Evolutionary conservation across 139 green algal genomes (phyloP), one percentile per base, ranked within the genome.

Genomic region (Chlorella sp.): DNA sequence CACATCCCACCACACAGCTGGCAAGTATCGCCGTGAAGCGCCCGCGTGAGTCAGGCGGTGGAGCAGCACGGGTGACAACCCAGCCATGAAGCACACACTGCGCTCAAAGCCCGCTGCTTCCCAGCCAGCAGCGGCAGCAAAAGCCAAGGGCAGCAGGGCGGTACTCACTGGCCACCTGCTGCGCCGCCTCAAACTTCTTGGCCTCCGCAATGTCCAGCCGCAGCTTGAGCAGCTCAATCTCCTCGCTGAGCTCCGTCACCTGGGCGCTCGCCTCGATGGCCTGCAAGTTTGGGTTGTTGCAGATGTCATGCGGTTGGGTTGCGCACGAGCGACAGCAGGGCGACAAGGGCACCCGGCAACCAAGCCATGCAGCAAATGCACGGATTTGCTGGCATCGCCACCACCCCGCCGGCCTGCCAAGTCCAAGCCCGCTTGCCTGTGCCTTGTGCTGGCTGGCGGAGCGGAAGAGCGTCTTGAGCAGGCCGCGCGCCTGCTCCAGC

Each of bases 391-490:
- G n/a, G n/a, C n/a, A n/a, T n/a, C n/a, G n/a, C n/a, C n/a, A n/a
- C n/a, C n/a, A n/a, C n/a, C n/a, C n/a, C n/a, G n/a, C n/a, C n/a
- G n/a, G n/a, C n/a, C n/a, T 2, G 4, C 64, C 28, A 40, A 72
- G 30, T 13, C 64, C 26, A 51, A 46, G 16, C 41, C 3, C 58
- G 68, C 72, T 16, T 28, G 82, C 87, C 84, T 89, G 85, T 6
- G 87, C 87, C 88, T 94, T 96, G 60, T 94, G 79, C 68, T 94
- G 85, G 46, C 91, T 91, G 19, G 92, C 92, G 24, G 85, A 65
- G 0, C 89, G 78, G 91, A 98, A 98, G 38, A 95, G 58, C 13
- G 91, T 89, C 51, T 90, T 90, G 40, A 98, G 89, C 88, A 97
- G 74, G 46, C 91, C 90, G 7, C 91, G 90, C 13, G 88, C 91